phyloP scores from a whole-genome alignment of 2,329 filamentous ascomycete species.

The Talaromyces sp. region DNA sequence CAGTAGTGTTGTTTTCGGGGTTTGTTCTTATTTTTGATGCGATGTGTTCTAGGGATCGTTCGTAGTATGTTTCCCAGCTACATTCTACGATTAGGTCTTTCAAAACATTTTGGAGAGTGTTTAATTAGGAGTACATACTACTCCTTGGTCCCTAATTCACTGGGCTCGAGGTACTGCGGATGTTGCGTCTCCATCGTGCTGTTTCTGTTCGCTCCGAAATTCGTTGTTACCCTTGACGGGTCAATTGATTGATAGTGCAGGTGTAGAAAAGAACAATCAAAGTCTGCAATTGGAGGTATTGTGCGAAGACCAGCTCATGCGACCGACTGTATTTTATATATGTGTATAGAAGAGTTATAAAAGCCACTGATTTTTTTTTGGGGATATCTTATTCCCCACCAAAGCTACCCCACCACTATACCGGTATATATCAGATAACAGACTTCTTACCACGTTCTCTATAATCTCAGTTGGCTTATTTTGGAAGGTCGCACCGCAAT shows the following conservation, averaged over 20 bases:
- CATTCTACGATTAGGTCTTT: background rate
- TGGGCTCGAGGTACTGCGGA: constrained; percentile 71
- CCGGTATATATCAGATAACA: background rate
- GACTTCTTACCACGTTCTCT: background rate
- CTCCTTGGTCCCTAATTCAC: constrained; percentile 79
- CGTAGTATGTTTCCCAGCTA: constrained; percentile 63
- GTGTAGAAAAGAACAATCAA: background rate
- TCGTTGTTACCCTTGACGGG: background rate
- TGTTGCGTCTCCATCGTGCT: background rate
- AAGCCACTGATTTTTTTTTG: background rate
- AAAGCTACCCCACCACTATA: background rate
- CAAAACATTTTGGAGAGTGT: background rate
- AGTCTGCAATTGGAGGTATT: background rate
- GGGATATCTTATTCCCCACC: constrained; percentile 4
- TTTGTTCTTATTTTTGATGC: constrained; percentile 26
- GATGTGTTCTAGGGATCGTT: constrained; percentile 41
- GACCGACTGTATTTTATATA: background rate
- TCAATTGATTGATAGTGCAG: background rate
- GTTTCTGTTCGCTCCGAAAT: background rate
- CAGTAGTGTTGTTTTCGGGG: background rate
- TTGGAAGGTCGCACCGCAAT: background rate
- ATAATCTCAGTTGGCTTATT: background rate
- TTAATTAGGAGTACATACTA: constrained; percentile 61
- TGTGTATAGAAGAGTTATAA: background rate
- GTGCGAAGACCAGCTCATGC: background rate